These are phyloP conservation scores for Huntiella bhutanensis DNA, from an alignment of 2,329 filamentous ascomycete species.

Conservation along the genomic window DNA sequence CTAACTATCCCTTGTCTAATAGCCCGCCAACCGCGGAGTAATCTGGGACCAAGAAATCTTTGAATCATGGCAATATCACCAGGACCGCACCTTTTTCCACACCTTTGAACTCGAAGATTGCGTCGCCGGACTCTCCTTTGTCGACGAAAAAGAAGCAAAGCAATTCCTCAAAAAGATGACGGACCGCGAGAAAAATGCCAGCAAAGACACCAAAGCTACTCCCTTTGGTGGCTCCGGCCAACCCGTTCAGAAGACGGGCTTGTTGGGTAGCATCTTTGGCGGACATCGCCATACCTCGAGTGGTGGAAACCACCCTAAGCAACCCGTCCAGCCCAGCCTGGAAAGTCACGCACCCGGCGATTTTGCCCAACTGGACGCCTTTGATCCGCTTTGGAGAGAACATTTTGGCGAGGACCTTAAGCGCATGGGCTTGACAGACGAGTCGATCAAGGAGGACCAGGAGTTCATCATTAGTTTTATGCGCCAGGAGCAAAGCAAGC, in stretches of 20 bases:
- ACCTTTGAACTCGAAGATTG: slow-evolving; percentile 92
- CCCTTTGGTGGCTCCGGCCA: slow-evolving; percentile 44
- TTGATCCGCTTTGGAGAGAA: slow-evolving; percentile 45
- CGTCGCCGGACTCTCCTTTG: slow-evolving; percentile 74
- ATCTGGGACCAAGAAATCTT: slow-evolving; percentile 98
- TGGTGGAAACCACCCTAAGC: slow-evolving; percentile 35
- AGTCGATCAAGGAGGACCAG: slow-evolving; percentile 49
- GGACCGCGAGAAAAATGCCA: slow-evolving; percentile 86
- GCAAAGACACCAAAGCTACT: slow-evolving; percentile 64
- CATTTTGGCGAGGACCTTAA: slow-evolving; percentile 46
- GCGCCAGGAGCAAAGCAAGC: slow-evolving; percentile 33
- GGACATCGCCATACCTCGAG: slow-evolving; percentile 42
- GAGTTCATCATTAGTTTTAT: slow-evolving; percentile 50
- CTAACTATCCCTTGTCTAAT: slow-evolving; percentile 13
- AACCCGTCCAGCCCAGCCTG: slow-evolving; percentile 18
- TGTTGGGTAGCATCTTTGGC: slow-evolving; percentile 43
- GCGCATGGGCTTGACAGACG: slow-evolving; percentile 43
- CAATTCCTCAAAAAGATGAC: slow-evolving; percentile 96
- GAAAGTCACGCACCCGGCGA: slow-evolving; percentile 27
- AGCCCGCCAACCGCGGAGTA: slow-evolving; percentile 65
- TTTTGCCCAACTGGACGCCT: slow-evolving; percentile 42
- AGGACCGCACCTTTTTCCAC: slow-evolving; percentile 94
- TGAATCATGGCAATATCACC: slow-evolving; percentile 85
- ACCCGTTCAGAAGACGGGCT: slow-evolving; percentile 20
- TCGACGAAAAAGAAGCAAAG: slow-evolving; percentile 93